Conservation (phyloP, 306 rosid genomes). For the Cyamopsis tetragonoloba region DNA sequence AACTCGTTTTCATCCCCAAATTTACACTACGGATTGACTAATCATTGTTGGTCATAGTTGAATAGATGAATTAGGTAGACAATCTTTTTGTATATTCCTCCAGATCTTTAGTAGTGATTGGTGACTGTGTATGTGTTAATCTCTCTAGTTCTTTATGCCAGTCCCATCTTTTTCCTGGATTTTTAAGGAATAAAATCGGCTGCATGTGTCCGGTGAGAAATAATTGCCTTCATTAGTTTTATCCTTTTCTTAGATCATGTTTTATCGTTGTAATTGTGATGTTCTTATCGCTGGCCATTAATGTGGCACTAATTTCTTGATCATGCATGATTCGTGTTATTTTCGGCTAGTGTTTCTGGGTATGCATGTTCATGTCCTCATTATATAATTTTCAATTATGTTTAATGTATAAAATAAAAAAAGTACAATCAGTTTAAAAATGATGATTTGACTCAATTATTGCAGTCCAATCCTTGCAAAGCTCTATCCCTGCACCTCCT, state of each 20-base stretch:
- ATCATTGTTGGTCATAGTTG: background rate
- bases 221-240: background rate
- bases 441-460: constrained; percentile 24
- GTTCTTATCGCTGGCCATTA: constrained; percentile 2
- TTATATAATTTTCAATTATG: constrained; percentile 2
- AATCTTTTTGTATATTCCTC: background rate
- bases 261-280: background rate
- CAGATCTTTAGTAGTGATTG: background rate
- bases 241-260: background rate
- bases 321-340: background rate
- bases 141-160: background rate
- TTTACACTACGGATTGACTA: background rate
- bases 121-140: too few species aligned
- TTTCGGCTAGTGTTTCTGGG: background rate
- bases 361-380: background rate
- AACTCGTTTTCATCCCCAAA: background rate
- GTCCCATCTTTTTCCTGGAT: background rate
- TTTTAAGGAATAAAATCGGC: background rate
- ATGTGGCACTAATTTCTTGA: background rate
- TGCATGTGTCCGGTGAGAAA: too few species aligned
- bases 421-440: constrained; percentile 1
- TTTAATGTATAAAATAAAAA: background rate
- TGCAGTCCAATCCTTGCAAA: constrained; percentile 78
- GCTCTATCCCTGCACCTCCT: constrained; percentile 96
- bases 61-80: background rate